A percentile compares a stretch with the other conserved stretches of the same genome.
Evolutionary conservation across 805 yeast species (phyloP).

Genomic region (Zygoascus ofunaensis): DNA sequence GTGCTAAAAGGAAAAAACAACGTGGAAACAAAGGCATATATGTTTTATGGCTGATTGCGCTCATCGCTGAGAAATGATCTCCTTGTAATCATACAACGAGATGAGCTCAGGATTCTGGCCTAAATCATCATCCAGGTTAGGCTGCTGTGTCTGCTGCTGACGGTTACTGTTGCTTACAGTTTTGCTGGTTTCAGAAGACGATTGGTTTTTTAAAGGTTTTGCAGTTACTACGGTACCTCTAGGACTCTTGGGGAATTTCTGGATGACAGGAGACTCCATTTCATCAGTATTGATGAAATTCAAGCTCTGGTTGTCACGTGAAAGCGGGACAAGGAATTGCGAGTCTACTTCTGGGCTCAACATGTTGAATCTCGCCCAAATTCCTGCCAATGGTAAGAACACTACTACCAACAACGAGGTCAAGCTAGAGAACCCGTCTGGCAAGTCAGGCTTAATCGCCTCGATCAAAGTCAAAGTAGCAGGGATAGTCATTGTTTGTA

Average conservation of each 20-base stretch:
- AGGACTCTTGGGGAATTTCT: neutral
- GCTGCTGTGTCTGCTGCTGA: neutral
- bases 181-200: neutral
- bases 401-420: constrained; percentile 56
- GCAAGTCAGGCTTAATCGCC: constrained; percentile 26
- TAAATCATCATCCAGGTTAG: neutral
- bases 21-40: too few species aligned
- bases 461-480: constrained; percentile 55
- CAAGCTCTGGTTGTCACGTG: neutral
- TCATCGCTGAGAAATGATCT: neutral
- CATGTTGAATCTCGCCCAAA: constrained; percentile 56
- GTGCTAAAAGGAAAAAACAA: too few species aligned
- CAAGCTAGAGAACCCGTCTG: constrained; percentile 40
- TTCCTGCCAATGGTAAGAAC: constrained; percentile 71
- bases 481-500: constrained; percentile 77
- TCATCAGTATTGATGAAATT: neutral
- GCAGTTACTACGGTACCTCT: neutral
- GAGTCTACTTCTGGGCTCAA: neutral
- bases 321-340: neutral
- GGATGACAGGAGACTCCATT: neutral
- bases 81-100: neutral
- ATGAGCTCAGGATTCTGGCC: neutral
- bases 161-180: neutral
- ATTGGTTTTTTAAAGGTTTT: too few species aligned
- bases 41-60: too few species aligned